These are phyloP conservation scores for Pythium sp. DNA, from an alignment of 352 stramenopile genomes.

Conservation along the genomic window DNA sequence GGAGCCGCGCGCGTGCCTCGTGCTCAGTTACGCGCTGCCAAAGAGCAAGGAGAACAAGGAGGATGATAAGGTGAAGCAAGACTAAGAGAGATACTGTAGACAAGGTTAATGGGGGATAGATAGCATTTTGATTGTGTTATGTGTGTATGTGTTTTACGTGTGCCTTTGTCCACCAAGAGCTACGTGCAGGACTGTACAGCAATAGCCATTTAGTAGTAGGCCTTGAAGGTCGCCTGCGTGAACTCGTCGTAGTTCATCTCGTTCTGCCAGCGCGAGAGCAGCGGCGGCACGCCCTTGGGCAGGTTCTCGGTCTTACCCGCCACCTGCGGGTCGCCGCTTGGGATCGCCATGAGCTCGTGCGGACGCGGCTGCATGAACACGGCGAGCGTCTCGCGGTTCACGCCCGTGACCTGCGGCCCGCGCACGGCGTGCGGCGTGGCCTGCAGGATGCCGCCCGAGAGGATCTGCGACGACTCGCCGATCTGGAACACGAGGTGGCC, in stretches of 20 bases:
- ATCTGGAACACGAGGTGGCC: conserved; percentile 94
- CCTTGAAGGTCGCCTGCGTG: conserved; percentile 87
- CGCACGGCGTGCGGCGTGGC: conserved; percentile 91
- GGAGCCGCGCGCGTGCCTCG: conserved; percentile 47
- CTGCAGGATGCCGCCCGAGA: conserved; percentile 90
- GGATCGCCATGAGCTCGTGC: conserved; percentile 78
- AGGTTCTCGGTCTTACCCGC: conserved; percentile 72
- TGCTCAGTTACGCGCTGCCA: conserved; percentile 38
- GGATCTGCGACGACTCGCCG: conserved; percentile 95
- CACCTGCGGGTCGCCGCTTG: conserved; percentile 35
- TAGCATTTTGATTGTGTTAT: conserved; percentile 3
- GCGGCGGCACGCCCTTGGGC: conserved; percentile 72
- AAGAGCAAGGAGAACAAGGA: background rate
- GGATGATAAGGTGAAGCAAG: background rate
- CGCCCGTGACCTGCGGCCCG: conserved; percentile 60
- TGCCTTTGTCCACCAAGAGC: background rate
- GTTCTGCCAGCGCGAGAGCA: conserved; percentile 86
- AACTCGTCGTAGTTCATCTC: conserved; percentile 92
- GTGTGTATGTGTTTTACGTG: background rate
- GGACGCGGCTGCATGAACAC: conserved; percentile 97
- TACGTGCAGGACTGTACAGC: background rate
- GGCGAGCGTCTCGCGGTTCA: conserved; percentile 92
- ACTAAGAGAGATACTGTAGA: background rate
- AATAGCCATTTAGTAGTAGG: conserved; percentile 73
- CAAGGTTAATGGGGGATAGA: conserved; percentile 4